Base-by-base conservation (phyloP, 140 eudicot genomes). In the Bidens hawaiensis region DNA sequence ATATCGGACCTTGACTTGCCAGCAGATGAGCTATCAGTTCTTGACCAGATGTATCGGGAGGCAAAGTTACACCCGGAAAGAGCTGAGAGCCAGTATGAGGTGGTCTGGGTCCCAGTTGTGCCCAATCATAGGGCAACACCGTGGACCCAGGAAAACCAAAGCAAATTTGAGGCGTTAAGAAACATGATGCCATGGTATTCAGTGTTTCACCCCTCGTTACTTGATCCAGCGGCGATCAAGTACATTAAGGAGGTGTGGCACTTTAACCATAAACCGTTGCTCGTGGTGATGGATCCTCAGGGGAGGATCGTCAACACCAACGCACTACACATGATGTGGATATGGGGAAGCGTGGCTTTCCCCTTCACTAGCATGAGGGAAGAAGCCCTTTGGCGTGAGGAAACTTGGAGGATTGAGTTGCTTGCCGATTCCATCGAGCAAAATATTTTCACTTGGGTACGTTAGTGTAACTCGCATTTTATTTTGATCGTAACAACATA, bases 271-370 rank as follows among this genome's bases (percentile, higher is more conserved):
- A 88, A 76, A 75, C 93, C 96, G 25, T 48, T 85, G 68, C 79
- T 93, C 4, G 94, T 93, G n/a, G 99, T 85, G 56, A 54, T 93
- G 73, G 97, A 88, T 60, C 97, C 95, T 21, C 94, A 81, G 15
- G 97, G 99, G 19, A 75, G 74, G 57, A 81, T 81, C 2, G 85
- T 83, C 11, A 81, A 80, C 81, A 69, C 53, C 4, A 82, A 91
- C 40, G 93, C 96, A 0, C 55, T 83, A 24, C 87, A 89, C 31
- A 84, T 87, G 98, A 78, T 88, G 79, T 88, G 85, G 95, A 93
- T 93, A 46, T 93, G 99, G 99, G 99, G 95, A 9, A 69, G 82
- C 43, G 10, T 67, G 17, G 99, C 97, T 50, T 88, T 83, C 71
- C 95, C 96, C 1, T 93, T 93, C 77, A 79, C 96, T 2, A 76